phyloP scores from a whole-genome alignment of 2,329 filamentous ascomycete species.

The Westerdykella sp. region DNA sequence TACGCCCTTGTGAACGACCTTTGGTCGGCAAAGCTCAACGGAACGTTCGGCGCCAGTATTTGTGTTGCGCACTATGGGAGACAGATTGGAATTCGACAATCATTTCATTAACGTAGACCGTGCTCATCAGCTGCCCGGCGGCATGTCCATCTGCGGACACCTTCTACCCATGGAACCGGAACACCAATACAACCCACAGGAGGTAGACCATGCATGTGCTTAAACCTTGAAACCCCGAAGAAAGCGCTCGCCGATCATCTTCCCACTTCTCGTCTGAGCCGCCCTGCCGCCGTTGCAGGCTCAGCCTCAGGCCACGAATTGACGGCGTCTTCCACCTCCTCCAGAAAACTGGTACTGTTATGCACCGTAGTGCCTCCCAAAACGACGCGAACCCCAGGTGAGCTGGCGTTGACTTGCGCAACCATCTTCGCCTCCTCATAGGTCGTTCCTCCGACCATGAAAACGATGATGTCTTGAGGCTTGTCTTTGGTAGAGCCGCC shows the following conservation, averaged over 20 bases:
- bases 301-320: conserved; percentile 69
- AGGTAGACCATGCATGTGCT: too few relatives aligned
- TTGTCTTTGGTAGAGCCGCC: conserved; percentile 84
- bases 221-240: neutral
- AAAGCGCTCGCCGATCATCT: conserved; percentile 36
- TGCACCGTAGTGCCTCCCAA: conserved; percentile 83
- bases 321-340: conserved; percentile 87
- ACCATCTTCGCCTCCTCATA: conserved; percentile 97
- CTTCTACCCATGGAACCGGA: too few relatives aligned
- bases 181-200: too few relatives aligned
- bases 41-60: too few relatives aligned
- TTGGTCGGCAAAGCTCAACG: too few relatives aligned
- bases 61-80: too few relatives aligned
- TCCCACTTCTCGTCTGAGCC: conserved; percentile 56
- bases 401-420: conserved; percentile 86
- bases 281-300: conserved; percentile 50
- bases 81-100: too few relatives aligned
- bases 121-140: too few relatives aligned
- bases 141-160: too few relatives aligned
- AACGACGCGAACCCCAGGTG: conserved; percentile 81
- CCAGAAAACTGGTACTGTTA: conserved; percentile 80
- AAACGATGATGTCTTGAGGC: conserved; percentile 91
- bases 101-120: too few relatives aligned
- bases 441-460: conserved; percentile 87
- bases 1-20: too few relatives aligned